These are phyloP conservation scores for Suhomyces anneliseae DNA, from an alignment of 1,139 yeast genomes.

Conservation along the genomic window DNA sequence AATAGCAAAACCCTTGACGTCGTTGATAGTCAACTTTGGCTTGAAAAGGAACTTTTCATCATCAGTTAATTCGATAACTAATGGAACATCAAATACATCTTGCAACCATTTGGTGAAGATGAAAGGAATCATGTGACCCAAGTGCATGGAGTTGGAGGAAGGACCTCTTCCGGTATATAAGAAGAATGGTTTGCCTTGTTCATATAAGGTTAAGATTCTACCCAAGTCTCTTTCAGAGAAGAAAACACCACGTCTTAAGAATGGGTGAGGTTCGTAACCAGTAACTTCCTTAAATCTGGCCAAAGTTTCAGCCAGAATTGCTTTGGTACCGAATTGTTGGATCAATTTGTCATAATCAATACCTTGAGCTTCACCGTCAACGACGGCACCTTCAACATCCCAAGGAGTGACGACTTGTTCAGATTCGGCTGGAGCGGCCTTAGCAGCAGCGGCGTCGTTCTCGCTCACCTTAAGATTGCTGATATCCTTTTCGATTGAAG, in stretches of 20 bases:
- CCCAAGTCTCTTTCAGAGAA: slow-evolving; percentile 89
- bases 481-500: slow-evolving; percentile 22
- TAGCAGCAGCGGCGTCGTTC: slow-evolving; percentile 4
- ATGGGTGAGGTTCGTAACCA: slow-evolving; percentile 91
- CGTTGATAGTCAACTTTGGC: slow-evolving; percentile 82
- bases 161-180: slow-evolving; percentile 99
- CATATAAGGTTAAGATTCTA: slow-evolving; percentile 81
- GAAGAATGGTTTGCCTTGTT: slow-evolving; percentile 93
- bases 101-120: slow-evolving; percentile 97
- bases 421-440: slow-evolving; percentile 20
- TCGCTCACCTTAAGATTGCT: slow-evolving; percentile 23
- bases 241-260: slow-evolving; percentile 86
- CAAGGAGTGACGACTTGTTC: slow-evolving; percentile 91
- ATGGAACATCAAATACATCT: slow-evolving; percentile 96
- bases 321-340: slow-evolving; percentile 82
- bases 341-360: slow-evolving; percentile 90
- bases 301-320: slow-evolving; percentile 69
- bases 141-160: slow-evolving; percentile 89
- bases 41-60: slow-evolving; percentile 97
- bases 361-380: slow-evolving; percentile 83
- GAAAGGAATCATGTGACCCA: slow-evolving; percentile 97
- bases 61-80: slow-evolving; percentile 93
- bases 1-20: slow-evolving; percentile 74
- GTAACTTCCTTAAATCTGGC: slow-evolving; percentile 76
- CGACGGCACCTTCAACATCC: slow-evolving; percentile 92